Evolutionary conservation across 129 eudicot species (phyloP).

Genomic region (Flaveria sonorensis): DNA sequence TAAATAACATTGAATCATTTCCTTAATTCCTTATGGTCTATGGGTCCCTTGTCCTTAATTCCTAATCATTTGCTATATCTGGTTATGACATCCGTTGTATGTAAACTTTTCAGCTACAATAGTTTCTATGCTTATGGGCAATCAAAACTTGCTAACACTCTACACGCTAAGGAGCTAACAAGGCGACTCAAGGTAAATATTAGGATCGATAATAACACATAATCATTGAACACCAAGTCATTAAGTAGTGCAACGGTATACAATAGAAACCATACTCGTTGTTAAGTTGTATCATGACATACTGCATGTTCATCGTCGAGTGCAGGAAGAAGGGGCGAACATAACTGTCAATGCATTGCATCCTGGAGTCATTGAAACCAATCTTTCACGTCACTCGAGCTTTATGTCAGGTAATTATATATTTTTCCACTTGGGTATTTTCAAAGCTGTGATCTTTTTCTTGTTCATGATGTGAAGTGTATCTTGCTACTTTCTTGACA

Average conservation of each 20-base stretch:
- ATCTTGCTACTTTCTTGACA: neutral
- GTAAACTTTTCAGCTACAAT: slow-evolving; percentile 26
- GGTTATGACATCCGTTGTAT: neutral
- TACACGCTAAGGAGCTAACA: slow-evolving; percentile 45
- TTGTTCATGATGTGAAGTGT: slow-evolving; percentile 7
- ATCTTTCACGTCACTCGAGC: slow-evolving; percentile 38
- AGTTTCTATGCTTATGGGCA: slow-evolving; percentile 37
- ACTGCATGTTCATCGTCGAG: slow-evolving; percentile 2
- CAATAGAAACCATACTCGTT: neutral
- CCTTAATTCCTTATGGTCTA: too few relatives aligned
- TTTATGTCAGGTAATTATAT: slow-evolving; percentile 20
- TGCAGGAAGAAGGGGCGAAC: slow-evolving; percentile 40
- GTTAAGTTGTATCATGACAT: neutral
- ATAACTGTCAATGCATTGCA: slow-evolving; percentile 38
- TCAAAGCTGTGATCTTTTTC: neutral
- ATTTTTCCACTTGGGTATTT: neutral
- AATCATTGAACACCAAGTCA: too few relatives aligned
- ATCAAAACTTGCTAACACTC: slow-evolving; percentile 42
- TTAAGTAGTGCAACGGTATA: neutral
- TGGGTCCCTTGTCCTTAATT: too few relatives aligned
- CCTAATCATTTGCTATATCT: too few relatives aligned
- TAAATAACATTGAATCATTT: too few relatives aligned
- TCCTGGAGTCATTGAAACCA: slow-evolving; percentile 46
- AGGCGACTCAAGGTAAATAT: slow-evolving; percentile 39
- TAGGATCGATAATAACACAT: neutral